phyloP scores from a whole-genome alignment of 129 eudicot species.

The Kitagawia praeruptora region DNA sequence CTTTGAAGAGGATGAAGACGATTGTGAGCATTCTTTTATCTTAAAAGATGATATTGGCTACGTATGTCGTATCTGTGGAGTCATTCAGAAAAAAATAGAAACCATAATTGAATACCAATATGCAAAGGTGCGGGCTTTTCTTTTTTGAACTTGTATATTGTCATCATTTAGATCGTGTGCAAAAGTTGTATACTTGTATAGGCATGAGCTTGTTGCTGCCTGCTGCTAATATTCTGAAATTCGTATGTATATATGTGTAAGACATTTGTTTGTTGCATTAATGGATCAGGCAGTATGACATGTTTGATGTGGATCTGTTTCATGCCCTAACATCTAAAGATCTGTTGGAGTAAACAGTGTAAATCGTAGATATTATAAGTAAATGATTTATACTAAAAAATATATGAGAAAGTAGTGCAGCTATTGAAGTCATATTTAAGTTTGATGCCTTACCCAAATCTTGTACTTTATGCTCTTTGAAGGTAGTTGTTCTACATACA shows the following conservation, averaged over 20 bases:
- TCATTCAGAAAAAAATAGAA: constrained; percentile 56
- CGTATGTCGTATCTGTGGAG: constrained; percentile 90
- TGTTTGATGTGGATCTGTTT: neutral
- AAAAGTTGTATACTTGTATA: neutral
- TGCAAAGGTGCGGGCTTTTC: constrained; percentile 42
- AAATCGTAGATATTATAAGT: neutral
- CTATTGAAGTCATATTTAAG: neutral
- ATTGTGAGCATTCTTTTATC: constrained; percentile 80
- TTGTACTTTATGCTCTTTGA: neutral
- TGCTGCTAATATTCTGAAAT: neutral
- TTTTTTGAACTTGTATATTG: neutral
- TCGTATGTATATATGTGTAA: neutral
- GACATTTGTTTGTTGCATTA: neutral
- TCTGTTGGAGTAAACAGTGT: neutral
- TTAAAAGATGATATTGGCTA: constrained; percentile 85
- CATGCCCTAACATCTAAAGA: neutral
- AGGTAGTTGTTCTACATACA: neutral
- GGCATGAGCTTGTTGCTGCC: neutral
- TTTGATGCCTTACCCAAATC: neutral
- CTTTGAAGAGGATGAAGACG: constrained; percentile 38
- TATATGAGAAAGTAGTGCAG: neutral
- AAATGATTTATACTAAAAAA: neutral
- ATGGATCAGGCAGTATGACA: neutral
- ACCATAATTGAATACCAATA: constrained; percentile 73
- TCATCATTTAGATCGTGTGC: neutral